These are phyloP conservation scores for Persicaria maculosa DNA, from an alignment of 148 eudicot species.

Conservation along the genomic window DNA sequence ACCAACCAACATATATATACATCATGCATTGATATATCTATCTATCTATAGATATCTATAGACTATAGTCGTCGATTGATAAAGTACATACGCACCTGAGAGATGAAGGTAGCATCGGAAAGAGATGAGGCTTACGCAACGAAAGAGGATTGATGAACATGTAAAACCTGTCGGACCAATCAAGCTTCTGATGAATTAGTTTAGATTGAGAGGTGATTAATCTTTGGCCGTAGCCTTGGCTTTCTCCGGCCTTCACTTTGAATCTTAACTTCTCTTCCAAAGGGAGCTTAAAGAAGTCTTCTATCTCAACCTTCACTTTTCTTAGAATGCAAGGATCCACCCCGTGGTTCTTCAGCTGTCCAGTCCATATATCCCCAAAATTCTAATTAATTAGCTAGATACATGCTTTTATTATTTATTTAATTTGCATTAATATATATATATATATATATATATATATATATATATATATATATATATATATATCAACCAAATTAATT, in stretches of 20 bases:
- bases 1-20: too few species aligned
- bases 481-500: too few species aligned
- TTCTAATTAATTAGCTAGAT: too few species aligned
- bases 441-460: too few species aligned
- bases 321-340: slow-evolving; percentile 18
- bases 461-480: too few species aligned
- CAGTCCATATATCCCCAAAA: too few species aligned
- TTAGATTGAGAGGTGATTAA: too few species aligned
- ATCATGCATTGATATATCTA: not conserved
- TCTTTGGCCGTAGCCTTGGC: slow-evolving; percentile 26
- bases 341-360: slow-evolving; percentile 27
- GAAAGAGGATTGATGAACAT: slow-evolving; percentile 24
- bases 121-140: slow-evolving; percentile 24
- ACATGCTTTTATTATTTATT: too few species aligned
- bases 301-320: slow-evolving; percentile 18
- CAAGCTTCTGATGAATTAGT: slow-evolving; percentile 17
- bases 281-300: slow-evolving; percentile 23
- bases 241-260: slow-evolving; percentile 20
- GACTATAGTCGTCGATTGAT: not conserved
- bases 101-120: slow-evolving; percentile 25
- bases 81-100: slow-evolving; percentile 21
- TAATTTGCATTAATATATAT: too few species aligned
- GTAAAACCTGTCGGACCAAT: slow-evolving; percentile 29
- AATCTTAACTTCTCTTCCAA: slow-evolving; percentile 23
- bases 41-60: too few species aligned